These are phyloP conservation scores for Clonostachys rosea DNA, from an alignment of 2,329 filamentous ascomycete species.

Conservation along the genomic window DNA sequence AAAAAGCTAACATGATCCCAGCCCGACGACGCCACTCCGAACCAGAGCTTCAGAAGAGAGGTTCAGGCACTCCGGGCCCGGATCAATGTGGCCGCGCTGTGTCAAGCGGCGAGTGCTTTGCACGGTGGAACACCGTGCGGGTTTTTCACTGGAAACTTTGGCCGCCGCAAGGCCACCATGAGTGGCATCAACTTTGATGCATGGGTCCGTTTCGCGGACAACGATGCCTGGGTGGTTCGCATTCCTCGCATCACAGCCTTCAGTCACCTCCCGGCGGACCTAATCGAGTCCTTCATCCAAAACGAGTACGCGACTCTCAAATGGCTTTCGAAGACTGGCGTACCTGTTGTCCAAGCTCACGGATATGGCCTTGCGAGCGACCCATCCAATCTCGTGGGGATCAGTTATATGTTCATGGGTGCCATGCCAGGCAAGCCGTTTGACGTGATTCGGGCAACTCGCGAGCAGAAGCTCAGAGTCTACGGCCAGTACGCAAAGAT, in stretches of 20 bases:
- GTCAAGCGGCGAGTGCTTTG: constrained; percentile 7
- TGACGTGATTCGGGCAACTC: neutral
- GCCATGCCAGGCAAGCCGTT: constrained; percentile 13
- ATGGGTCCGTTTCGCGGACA: constrained; percentile 14
- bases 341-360: constrained; percentile 15
- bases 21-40: constrained; percentile 2
- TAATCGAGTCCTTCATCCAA: constrained; percentile 15
- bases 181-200: constrained; percentile 15
- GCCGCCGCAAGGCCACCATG: constrained; percentile 9
- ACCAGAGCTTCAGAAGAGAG: constrained; percentile 1
- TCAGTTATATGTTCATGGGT: constrained; percentile 16
- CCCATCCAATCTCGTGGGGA: constrained; percentile 12
- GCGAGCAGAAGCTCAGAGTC: constrained; percentile 4
- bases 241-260: constrained; percentile 12
- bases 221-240: constrained; percentile 13
- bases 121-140: constrained; percentile 5
- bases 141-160: constrained; percentile 7
- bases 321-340: constrained; percentile 15
- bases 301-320: constrained; percentile 24
- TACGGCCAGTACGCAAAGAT: constrained; percentile 3
- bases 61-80: constrained; percentile 1
- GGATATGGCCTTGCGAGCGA: constrained; percentile 11
- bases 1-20: neutral
- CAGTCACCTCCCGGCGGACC: constrained; percentile 8
- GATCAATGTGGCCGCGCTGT: constrained; percentile 3